Percentiles rank a stretch among this genome's conserved stretches.
phyloP scores from a whole-genome alignment of 2,329 filamentous ascomycete genomes.

The Talaromyces sp. region DNA sequence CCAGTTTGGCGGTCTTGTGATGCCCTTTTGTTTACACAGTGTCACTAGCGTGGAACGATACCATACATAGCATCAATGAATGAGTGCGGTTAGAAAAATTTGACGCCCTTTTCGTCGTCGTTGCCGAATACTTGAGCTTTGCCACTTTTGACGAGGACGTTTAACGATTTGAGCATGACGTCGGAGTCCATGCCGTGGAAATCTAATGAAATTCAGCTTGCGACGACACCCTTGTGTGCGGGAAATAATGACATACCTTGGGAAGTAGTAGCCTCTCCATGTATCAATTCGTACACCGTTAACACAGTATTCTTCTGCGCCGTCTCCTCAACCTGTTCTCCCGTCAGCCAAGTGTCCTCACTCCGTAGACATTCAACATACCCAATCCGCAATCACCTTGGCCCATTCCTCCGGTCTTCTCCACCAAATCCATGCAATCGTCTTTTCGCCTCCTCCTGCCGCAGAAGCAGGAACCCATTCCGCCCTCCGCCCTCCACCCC shows the following conservation, averaged over 20 bases:
- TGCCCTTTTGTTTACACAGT: constrained; percentile 9
- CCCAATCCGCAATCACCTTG: constrained; percentile 69
- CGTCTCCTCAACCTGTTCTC: constrained; percentile 64
- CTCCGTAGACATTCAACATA: constrained; percentile 18
- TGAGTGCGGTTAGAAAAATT: constrained; percentile 71
- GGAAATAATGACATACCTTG: constrained; percentile 52
- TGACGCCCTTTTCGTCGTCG: constrained; percentile 85
- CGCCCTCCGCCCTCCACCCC: constrained; percentile 46
- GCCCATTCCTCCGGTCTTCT: constrained; percentile 88
- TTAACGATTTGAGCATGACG: constrained; percentile 72
- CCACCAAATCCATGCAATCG: constrained; percentile 76
- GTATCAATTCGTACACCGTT: constrained; percentile 84
- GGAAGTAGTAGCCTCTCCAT: constrained; percentile 74
- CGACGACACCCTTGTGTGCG: neutral
- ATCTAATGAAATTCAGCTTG: constrained; percentile 49
- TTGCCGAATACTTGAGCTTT: constrained; percentile 91
- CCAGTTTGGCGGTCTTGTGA: constrained; percentile 4
- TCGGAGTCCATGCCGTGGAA: constrained; percentile 86
- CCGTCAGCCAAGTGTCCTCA: constrained; percentile 28
- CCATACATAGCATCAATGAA: constrained; percentile 6
- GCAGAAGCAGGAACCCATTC: constrained; percentile 56
- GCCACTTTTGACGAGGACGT: constrained; percentile 78
- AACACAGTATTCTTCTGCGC: constrained; percentile 84
- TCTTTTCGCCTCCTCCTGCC: constrained; percentile 56
- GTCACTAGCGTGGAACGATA: neutral